Conservation (phyloP, 2,329 filamentous ascomycete genomes). For the Neobulgaria alba region DNA sequence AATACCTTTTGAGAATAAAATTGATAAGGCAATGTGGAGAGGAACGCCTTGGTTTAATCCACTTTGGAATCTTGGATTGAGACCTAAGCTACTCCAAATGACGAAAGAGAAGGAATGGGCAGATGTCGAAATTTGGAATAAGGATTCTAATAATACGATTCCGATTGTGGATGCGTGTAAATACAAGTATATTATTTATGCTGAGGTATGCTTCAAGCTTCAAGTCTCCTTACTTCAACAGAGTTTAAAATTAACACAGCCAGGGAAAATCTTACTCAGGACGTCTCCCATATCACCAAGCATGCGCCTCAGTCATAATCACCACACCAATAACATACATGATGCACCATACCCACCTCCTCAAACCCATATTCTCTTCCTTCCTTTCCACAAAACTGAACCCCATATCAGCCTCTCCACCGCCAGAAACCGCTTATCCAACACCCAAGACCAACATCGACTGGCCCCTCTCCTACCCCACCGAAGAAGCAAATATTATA, state of each 20-base stretch:
- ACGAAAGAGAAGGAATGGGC: constrained; percentile 36
- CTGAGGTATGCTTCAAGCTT: constrained; percentile 30
- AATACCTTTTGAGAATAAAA: constrained; percentile 29
- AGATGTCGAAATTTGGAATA: constrained; percentile 36
- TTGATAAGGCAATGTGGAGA: constrained; percentile 40
- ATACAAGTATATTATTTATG: constrained; percentile 43
- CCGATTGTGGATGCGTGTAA: constrained; percentile 42
- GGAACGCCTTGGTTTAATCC: constrained; percentile 41
- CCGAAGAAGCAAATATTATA: constrained; percentile 37
- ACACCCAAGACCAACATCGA: constrained; percentile 16
- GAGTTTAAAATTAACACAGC: background rate
- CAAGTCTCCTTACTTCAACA: background rate
- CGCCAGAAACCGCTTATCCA: background rate
- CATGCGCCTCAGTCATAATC: constrained; percentile 40
- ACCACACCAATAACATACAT: constrained; percentile 40
- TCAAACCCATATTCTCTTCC: constrained; percentile 36
- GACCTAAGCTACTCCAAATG: constrained; percentile 19
- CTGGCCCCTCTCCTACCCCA: constrained; percentile 33
- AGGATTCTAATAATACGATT: constrained; percentile 37
- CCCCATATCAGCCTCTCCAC: constrained; percentile 12
- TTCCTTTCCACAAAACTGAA: constrained; percentile 12
- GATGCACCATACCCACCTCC: constrained; percentile 42
- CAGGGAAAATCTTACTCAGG: constrained; percentile 43
- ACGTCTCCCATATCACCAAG: constrained; percentile 42
- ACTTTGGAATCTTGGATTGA: constrained; percentile 19